A percentile compares a stretch with the other conserved stretches of the same genome.
Conservation (phyloP, 2,329 filamentous ascomycete genomes). For the Allantophomopsis lycopodina region DNA sequence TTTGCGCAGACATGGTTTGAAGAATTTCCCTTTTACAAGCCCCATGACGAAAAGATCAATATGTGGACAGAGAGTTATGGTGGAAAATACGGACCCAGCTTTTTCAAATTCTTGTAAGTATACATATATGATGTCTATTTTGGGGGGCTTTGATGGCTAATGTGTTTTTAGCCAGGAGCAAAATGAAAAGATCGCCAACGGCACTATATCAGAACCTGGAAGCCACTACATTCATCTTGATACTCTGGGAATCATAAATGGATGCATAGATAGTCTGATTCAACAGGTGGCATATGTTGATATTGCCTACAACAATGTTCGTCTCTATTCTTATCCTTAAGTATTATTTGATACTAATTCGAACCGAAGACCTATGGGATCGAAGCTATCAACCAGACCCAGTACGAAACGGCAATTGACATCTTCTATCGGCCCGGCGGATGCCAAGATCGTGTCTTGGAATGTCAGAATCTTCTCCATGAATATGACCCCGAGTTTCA, state of each 20-base stretch:
- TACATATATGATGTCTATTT: slow-evolving; percentile 23
- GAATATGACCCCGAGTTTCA: slow-evolving; percentile 31
- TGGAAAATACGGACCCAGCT: slow-evolving; percentile 51
- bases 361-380: slow-evolving; percentile 46
- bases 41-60: slow-evolving; percentile 37
- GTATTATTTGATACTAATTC: no score
- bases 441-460: slow-evolving; percentile 32
- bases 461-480: slow-evolving; percentile 29
- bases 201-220: slow-evolving; percentile 27
- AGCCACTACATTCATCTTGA: slow-evolving; percentile 42
- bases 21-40: slow-evolving; percentile 38
- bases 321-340: slow-evolving; percentile 11
- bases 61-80: slow-evolving; percentile 55
- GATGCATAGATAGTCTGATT: slow-evolving; percentile 45
- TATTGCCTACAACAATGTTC: slow-evolving; percentile 11
- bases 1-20: slow-evolving; percentile 40
- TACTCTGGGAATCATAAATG: slow-evolving; percentile 56
- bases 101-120: slow-evolving; percentile 24
- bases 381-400: slow-evolving; percentile 29
- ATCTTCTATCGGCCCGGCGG: slow-evolving; percentile 29
- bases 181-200: slow-evolving; percentile 37
- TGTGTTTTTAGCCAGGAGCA: slow-evolving; percentile 40
- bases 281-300: slow-evolving; percentile 24
- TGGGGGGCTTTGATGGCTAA: slow-evolving; percentile 20
- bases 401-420: slow-evolving; percentile 25